These are phyloP conservation scores for Bimuria novae-zelandiae DNA, from an alignment of 2,329 filamentous ascomycete species.

Conservation along the genomic window DNA sequence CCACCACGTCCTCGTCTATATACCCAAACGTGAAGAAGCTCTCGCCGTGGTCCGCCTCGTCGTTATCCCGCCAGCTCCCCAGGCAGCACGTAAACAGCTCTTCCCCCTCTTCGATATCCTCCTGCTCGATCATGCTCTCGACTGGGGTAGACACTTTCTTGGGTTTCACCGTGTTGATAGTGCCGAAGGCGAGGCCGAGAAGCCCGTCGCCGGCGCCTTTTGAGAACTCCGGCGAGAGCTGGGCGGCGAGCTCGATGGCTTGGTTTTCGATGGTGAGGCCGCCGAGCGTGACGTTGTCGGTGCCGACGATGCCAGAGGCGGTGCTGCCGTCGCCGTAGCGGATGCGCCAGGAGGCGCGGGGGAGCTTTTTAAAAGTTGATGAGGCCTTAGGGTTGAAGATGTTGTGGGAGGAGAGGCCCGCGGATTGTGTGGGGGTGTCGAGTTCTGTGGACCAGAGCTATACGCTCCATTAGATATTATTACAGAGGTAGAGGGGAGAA, in stretches of 20 bases:
- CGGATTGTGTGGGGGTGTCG: slow-evolving; percentile 39
- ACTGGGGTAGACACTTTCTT: slow-evolving; percentile 64
- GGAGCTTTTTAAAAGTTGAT: slow-evolving; percentile 59
- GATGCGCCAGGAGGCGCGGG: slow-evolving; percentile 65
- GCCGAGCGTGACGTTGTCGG: slow-evolving; percentile 65
- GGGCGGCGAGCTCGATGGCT: slow-evolving; percentile 66
- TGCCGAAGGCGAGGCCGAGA: slow-evolving; percentile 67
- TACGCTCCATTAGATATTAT: too few species aligned
- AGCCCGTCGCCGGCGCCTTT: slow-evolving; percentile 65
- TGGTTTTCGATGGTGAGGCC: slow-evolving; percentile 65
- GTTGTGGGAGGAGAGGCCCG: slow-evolving; percentile 50
- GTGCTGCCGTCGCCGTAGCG: slow-evolving; percentile 70
- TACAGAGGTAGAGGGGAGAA: not conserved
- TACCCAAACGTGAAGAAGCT: slow-evolving; percentile 76
- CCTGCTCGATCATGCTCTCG: slow-evolving; percentile 68
- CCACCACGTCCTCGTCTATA: slow-evolving; percentile 67
- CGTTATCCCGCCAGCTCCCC: slow-evolving; percentile 58
- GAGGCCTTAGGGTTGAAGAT: slow-evolving; percentile 67
- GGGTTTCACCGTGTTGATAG: slow-evolving; percentile 66
- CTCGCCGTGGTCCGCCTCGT: slow-evolving; percentile 50
- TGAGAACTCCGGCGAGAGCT: slow-evolving; percentile 63
- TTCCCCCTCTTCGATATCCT: slow-evolving; percentile 57
- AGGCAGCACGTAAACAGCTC: slow-evolving; percentile 69
- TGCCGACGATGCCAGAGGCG: slow-evolving; percentile 68
- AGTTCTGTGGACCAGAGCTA: slow-evolving; percentile 71